Evolutionary conservation across 208 protist species (phyloP).

Genomic region (Willaertia magna): DNA sequence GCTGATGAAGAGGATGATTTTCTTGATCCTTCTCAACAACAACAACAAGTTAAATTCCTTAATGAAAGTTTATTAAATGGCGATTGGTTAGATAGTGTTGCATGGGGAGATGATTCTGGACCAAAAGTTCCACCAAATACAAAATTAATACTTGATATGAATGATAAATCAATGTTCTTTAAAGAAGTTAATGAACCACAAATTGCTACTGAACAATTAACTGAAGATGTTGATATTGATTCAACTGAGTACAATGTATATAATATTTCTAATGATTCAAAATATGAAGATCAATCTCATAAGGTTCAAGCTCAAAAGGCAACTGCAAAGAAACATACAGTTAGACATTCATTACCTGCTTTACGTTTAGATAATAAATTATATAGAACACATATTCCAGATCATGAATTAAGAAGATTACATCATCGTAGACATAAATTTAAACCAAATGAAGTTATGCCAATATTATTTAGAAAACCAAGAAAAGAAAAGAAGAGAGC

Average conservation of each 20-base stretch:
- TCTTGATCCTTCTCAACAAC: too few relatives aligned
- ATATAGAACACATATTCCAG: neutral
- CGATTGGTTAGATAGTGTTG: neutral
- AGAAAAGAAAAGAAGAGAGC: neutral
- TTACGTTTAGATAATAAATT: neutral
- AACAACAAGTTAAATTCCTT: neutral
- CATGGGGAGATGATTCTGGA: neutral
- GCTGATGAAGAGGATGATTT: neutral
- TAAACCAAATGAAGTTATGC: neutral
- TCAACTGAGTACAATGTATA: neutral
- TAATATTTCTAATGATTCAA: neutral
- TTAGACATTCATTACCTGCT: neutral
- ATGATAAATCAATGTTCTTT: neutral
- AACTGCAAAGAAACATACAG: neutral
- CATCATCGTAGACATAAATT: neutral
- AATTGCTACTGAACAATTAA: neutral
- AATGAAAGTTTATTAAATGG: neutral
- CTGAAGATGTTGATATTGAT: neutral
- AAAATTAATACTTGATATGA: neutral
- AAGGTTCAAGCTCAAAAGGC: neutral
- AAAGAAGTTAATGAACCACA: neutral
- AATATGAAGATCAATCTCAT: neutral
- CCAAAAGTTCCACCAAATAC: neutral
- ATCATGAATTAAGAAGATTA: neutral
- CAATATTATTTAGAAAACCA: neutral